A percentile compares a stretch with the other conserved stretches of the same genome.
These are phyloP conservation scores for Globisporangium acanthophoron DNA, from an alignment of 352 stramenopile species.

Conservation along the genomic window DNA sequence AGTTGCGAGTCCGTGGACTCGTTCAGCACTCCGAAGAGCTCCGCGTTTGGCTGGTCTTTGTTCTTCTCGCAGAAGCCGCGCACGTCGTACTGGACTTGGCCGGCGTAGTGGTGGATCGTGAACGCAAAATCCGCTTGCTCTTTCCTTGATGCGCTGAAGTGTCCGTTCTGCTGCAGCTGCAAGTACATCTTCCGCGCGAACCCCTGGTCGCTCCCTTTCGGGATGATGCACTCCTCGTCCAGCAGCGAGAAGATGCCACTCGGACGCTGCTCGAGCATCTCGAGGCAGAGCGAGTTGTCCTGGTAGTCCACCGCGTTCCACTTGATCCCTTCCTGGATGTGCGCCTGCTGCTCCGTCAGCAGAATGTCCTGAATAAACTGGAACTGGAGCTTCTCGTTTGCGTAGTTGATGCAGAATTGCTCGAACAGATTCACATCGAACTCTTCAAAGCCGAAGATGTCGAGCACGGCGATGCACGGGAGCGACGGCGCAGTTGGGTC, in stretches of 20 bases:
- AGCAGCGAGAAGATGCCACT: conserved; percentile 71
- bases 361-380: conserved; percentile 83
- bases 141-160: conserved; percentile 57
- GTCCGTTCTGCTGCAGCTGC: conserved; percentile 46
- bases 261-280: conserved; percentile 81
- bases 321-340: conserved; percentile 66
- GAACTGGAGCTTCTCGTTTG: conserved; percentile 79
- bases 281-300: conserved; percentile 73
- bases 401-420: conserved; percentile 82
- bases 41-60: conserved; percentile 80
- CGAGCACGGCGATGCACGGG: conserved; percentile 76
- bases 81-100: conserved; percentile 64
- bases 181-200: conserved; percentile 77
- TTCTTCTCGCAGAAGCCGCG: conserved; percentile 87
- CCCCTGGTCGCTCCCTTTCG: conserved; percentile 67
- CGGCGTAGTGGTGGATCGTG: conserved; percentile 79
- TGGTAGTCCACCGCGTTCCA: conserved; percentile 66
- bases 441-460: conserved; percentile 91
- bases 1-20: conserved; percentile 52
- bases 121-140: conserved; percentile 72
- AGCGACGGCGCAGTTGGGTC: conserved; percentile 9
- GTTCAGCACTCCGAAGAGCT: conserved; percentile 62
- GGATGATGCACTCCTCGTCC: conserved; percentile 84
- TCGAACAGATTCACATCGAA: conserved; percentile 82
- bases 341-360: conserved; percentile 64